A percentile compares a stretch with the other conserved stretches of the same genome.
Evolutionary conservation across 2,329 filamentous ascomycete genomes (phyloP).

Genomic region (Microdochium nivale): DNA sequence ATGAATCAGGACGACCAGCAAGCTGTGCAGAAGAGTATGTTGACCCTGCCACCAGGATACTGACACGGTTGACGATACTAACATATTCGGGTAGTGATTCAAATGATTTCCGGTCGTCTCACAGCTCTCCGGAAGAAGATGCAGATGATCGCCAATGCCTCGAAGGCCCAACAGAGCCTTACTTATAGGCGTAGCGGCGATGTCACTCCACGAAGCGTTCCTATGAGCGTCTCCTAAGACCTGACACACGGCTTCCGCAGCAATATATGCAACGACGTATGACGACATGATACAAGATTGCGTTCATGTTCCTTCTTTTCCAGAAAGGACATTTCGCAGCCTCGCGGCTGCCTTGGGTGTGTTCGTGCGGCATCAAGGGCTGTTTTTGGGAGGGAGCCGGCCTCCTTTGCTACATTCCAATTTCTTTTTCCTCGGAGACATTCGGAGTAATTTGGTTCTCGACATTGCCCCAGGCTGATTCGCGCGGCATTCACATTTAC

Average conservation of each 20-base stretch:
- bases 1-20: constrained; percentile 63
- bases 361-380: background rate
- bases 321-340: background rate
- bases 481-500: background rate
- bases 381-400: background rate
- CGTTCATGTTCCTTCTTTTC: background rate
- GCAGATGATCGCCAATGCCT: constrained; percentile 50
- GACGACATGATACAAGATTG: constrained; percentile 4
- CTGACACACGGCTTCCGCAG: background rate
- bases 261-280: constrained; percentile 1
- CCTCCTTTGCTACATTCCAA: background rate
- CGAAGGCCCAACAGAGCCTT: constrained; percentile 35
- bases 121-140: constrained; percentile 50
- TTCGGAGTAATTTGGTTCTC: background rate
- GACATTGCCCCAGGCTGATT: background rate
- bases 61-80: constrained; percentile 13
- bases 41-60: background rate
- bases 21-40: constrained; percentile 64
- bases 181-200: constrained; percentile 46
- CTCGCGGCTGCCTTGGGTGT: constrained; percentile 1
- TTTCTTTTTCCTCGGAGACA: background rate
- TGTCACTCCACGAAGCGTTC: constrained; percentile 44
- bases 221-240: constrained; percentile 32
- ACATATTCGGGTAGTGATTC: constrained; percentile 41
- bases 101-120: constrained; percentile 52